phyloP scores from a whole-genome alignment of 768 basidiomycete species.

The Boletus pseudo-olivaceus region DNA sequence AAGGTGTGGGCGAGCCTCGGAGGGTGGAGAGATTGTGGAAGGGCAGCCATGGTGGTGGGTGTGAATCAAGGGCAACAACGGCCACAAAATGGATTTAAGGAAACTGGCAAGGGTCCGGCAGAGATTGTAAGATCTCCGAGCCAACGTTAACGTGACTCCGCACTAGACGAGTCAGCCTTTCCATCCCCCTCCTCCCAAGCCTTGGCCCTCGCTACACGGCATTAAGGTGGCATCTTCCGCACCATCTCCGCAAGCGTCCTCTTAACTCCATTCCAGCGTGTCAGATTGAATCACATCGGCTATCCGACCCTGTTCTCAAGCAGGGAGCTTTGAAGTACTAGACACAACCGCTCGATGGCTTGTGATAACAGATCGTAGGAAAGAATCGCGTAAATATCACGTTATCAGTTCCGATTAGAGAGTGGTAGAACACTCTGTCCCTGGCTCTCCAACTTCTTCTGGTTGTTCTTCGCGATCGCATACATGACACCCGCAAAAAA shows the following conservation, averaged over 20 bases:
- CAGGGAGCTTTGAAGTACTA: background rate
- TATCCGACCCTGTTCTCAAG: background rate
- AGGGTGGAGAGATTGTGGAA: constrained; percentile 53
- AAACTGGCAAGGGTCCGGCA: background rate
- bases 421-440: constrained; percentile 63
- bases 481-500: constrained; percentile 92
- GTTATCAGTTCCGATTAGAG: constrained; percentile 45
- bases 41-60: constrained; percentile 26
- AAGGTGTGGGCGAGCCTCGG: constrained; percentile 72
- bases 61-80: constrained; percentile 6
- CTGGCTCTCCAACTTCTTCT: constrained; percentile 70
- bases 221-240: constrained; percentile 33
- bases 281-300: background rate
- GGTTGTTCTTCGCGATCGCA: constrained; percentile 91
- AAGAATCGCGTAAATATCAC: background rate
- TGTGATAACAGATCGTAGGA: background rate
- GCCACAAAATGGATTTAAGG: constrained; percentile 7
- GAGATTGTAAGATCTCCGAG: background rate
- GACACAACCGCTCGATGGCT: background rate
- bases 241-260: constrained; percentile 7
- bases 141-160: background rate
- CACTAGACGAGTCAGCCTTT: background rate
- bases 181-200: background rate
- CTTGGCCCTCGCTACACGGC: constrained; percentile 19
- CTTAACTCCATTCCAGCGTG: background rate